These are phyloP conservation scores for Arthrinium phaeospermum DNA, from an alignment of 2,329 filamentous ascomycete genomes.

Conservation along the genomic window DNA sequence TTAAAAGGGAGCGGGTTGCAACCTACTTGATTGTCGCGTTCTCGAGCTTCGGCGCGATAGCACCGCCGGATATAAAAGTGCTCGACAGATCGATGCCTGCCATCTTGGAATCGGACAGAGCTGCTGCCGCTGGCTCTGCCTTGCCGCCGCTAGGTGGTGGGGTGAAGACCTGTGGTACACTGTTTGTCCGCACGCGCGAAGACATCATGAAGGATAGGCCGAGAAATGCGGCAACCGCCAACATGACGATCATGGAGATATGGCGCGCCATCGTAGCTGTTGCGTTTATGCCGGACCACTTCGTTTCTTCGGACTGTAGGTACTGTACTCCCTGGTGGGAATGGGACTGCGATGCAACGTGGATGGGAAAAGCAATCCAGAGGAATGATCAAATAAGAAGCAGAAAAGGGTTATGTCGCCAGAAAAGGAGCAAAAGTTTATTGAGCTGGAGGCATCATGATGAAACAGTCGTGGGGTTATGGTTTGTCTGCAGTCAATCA, in stretches of 20 bases:
- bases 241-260: conserved; percentile 57
- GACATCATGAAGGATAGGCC: conserved; percentile 66
- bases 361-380: neutral
- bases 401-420: neutral
- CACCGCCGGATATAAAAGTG: conserved; percentile 66
- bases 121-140: conserved; percentile 24
- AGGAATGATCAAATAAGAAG: neutral
- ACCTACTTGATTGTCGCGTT: conserved; percentile 80
- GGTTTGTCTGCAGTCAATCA: neutral
- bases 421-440: neutral
- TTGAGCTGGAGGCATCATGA: conserved; percentile 1
- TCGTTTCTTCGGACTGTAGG: neutral
- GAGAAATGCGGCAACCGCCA: conserved; percentile 61
- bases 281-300: neutral
- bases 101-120: conserved; percentile 34
- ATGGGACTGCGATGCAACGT: neutral
- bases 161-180: conserved; percentile 29
- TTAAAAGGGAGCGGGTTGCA: neutral
- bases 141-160: conserved; percentile 28
- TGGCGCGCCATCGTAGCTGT: conserved; percentile 57
- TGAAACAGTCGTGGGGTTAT: conserved; percentile 3
- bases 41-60: conserved; percentile 80
- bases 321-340: neutral
- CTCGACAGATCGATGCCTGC: conserved; percentile 52
- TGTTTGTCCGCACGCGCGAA: conserved; percentile 40